Evolutionary conservation across 257 asterid genomes (phyloP).

Genomic region (Cynanchum wilfordii): DNA sequence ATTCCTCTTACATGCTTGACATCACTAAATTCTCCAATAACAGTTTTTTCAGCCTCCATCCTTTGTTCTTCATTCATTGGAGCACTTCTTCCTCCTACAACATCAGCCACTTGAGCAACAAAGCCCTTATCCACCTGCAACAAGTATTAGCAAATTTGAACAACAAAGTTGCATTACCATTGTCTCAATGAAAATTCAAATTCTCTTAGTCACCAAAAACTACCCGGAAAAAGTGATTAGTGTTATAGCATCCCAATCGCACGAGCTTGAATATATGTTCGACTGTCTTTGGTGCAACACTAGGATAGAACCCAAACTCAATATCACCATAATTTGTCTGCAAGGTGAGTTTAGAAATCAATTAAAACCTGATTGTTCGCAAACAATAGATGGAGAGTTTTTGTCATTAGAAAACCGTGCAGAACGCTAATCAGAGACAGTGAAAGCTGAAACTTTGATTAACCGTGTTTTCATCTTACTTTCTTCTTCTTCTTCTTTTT

Average conservation of each 20-base stretch:
- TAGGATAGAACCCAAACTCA: constrained; percentile 39
- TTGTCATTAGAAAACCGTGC: not conserved
- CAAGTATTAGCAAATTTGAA: constrained; percentile 12
- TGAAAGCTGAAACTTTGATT: not conserved
- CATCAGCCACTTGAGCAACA: constrained; percentile 99
- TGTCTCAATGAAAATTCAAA: not conserved
- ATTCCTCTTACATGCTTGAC: constrained; percentile 94
- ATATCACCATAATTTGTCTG: constrained; percentile 41
- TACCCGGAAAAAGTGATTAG: constrained; percentile 97
- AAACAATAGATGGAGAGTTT: constrained; percentile 1
- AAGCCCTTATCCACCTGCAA: constrained; percentile 90
- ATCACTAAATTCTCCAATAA: constrained; percentile 85
- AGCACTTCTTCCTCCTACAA: constrained; percentile 80
- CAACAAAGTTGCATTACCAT: constrained; percentile 11
- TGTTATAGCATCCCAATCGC: constrained; percentile 80
- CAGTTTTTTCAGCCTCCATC: constrained; percentile 63
- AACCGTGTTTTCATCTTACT: not conserved
- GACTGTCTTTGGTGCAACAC: constrained; percentile 65
- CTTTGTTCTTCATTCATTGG: constrained; percentile 85
- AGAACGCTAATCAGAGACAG: not conserved
- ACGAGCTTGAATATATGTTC: constrained; percentile 92
- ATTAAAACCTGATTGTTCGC: not conserved
- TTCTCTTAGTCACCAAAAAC: not conserved
- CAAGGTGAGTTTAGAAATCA: constrained; percentile 11
- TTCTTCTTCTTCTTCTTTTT: too few species aligned